Conservation (phyloP, 2,329 filamentous ascomycete species). For the Pezicula radicicola region DNA sequence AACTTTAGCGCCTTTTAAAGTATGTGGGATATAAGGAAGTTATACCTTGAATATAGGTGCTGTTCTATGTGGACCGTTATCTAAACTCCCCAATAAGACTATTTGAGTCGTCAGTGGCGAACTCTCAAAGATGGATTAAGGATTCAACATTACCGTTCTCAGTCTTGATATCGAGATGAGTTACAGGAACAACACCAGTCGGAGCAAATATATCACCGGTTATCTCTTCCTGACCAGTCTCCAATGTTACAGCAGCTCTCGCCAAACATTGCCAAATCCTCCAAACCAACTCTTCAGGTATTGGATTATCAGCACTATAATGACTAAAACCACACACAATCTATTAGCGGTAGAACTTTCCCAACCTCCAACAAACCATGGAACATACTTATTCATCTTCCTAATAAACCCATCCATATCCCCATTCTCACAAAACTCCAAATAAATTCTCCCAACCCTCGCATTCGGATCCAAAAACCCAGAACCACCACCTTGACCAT, state of each 20-base stretch:
- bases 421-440: slow-evolving; percentile 1
- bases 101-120: neutral
- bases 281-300: neutral
- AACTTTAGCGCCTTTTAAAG: neutral
- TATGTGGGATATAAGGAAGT: neutral
- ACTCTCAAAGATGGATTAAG: neutral
- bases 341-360: too few relatives aligned
- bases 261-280: neutral
- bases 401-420: neutral
- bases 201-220: neutral
- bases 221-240: neutral
- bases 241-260: neutral
- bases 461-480: neutral
- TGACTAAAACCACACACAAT: neutral
- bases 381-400: neutral
- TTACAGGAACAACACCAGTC: neutral
- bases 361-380: too few relatives aligned
- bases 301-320: neutral
- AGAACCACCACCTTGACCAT: neutral
- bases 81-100: neutral
- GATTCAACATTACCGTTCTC: neutral
- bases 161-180: slow-evolving; percentile 1
- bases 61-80: neutral
- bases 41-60: neutral
- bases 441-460: neutral